Conservation (phyloP, 2,329 filamentous ascomycete genomes). For the Aureobasidium mangrovei region DNA sequence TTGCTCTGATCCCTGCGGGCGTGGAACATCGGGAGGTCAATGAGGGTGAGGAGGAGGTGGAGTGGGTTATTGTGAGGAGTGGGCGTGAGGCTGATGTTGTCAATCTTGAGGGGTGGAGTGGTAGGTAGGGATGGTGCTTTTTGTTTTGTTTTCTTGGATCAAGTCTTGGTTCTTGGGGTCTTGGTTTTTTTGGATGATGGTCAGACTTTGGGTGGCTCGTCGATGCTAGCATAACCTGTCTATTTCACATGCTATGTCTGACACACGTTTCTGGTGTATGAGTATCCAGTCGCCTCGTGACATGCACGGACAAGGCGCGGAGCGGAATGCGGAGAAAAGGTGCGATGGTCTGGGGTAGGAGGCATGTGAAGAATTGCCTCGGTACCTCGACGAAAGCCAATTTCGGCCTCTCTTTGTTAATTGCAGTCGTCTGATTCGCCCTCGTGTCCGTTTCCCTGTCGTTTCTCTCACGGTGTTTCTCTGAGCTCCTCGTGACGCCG, state of each 20-base stretch:
- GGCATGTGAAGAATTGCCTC: background rate
- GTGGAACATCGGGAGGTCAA: conserved; percentile 64
- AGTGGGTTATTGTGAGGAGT: conserved; percentile 58
- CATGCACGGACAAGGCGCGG: background rate
- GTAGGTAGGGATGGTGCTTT: conserved; percentile 17
- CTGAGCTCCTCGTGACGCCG: background rate
- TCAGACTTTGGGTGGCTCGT: too few species aligned
- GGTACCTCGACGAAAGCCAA: background rate
- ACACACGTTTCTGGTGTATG: too few species aligned
- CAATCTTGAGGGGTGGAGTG: conserved; percentile 54
- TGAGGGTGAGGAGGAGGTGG: conserved; percentile 52
- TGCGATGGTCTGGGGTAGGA: conserved; percentile 1
- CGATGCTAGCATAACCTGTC: too few species aligned
- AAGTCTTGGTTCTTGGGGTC: too few species aligned
- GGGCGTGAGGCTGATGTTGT: conserved; percentile 54
- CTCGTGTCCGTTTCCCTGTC: background rate
- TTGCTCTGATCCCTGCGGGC: conserved; percentile 60
- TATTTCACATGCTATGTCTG: too few species aligned
- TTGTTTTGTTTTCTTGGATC: too few species aligned
- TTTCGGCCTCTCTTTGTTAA: background rate
- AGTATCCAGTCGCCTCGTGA: background rate
- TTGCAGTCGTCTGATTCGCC: conserved; percentile 1
- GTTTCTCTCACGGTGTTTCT: background rate
- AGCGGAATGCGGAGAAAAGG: background rate
- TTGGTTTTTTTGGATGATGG: too few species aligned